Percentiles rank a stretch among this genome's conserved stretches.
These are phyloP conservation scores for Drechslera avenae DNA, from an alignment of 2,329 filamentous ascomycete genomes.

Conservation along the genomic window DNA sequence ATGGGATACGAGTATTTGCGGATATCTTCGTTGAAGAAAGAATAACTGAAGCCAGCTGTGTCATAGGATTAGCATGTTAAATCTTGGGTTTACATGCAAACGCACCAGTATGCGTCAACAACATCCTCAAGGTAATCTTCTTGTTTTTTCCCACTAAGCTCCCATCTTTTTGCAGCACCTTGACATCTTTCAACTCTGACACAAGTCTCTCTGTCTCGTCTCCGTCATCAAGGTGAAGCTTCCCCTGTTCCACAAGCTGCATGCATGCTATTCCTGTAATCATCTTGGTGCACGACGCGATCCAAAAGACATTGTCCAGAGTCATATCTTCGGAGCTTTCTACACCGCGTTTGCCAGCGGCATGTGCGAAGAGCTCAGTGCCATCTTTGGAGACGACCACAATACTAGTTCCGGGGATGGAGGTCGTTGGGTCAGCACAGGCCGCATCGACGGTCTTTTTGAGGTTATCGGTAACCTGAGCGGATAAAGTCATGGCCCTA, in stretches of 20 bases:
- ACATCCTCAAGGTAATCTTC: conserved; percentile 57
- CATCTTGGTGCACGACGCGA: conserved; percentile 56
- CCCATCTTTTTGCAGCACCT: conserved; percentile 41
- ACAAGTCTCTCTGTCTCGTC: conserved; percentile 31
- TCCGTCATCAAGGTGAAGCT: conserved; percentile 36
- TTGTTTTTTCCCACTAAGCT: conserved; percentile 47
- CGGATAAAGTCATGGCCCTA: conserved; percentile 5
- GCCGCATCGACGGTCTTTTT: conserved; percentile 24
- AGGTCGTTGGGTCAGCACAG: conserved; percentile 24
- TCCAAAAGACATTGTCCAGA: conserved; percentile 63
- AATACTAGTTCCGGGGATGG: conserved; percentile 50
- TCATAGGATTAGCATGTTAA: background rate
- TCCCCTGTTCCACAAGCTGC: conserved; percentile 43
- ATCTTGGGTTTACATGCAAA: background rate
- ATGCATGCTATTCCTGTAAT: conserved; percentile 39
- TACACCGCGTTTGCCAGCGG: conserved; percentile 49
- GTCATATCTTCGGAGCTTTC: conserved; percentile 58
- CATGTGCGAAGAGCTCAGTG: conserved; percentile 48
- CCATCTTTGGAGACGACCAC: conserved; percentile 52
- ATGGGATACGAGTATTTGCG: conserved; percentile 54
- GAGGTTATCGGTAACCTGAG: conserved; percentile 4
- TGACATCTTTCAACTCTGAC: conserved; percentile 46
- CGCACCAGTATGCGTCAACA: conserved; percentile 52
- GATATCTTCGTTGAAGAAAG: conserved; percentile 54
- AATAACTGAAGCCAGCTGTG: conserved; percentile 54